A percentile compares a stretch with the other conserved stretches of the same genome.
Evolutionary conservation across 1,139 yeast genomes (phyloP).

Genomic region (Scheffersomyces quercinus): DNA sequence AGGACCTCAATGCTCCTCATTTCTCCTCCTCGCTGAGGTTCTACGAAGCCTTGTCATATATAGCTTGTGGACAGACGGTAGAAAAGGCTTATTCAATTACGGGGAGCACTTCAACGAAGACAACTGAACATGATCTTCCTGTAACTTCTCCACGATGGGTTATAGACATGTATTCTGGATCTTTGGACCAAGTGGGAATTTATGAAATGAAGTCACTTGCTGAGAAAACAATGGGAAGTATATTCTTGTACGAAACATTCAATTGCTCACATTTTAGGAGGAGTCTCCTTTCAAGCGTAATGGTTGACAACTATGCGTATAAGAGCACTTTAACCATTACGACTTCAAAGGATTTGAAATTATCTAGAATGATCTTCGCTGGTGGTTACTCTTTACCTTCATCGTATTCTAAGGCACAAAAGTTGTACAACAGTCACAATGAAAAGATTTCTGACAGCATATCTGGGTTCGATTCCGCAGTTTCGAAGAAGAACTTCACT

Average conservation of each 20-base stretch:
- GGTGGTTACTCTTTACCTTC: slow-evolving; percentile 37
- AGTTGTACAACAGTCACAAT: slow-evolving; percentile 22
- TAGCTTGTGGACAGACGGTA: slow-evolving; percentile 33
- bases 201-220: slow-evolving; percentile 40
- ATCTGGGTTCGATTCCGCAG: slow-evolving; percentile 32
- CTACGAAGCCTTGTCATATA: slow-evolving; percentile 28
- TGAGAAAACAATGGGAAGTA: slow-evolving; percentile 30
- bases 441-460: slow-evolving; percentile 37
- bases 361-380: slow-evolving; percentile 27
- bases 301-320: not conserved
- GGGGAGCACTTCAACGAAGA: slow-evolving; percentile 19
- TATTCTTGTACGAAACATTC: slow-evolving; percentile 29
- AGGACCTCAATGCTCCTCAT: slow-evolving; percentile 26
- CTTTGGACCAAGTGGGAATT: slow-evolving; percentile 43
- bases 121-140: slow-evolving; percentile 24
- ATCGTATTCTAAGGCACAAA: slow-evolving; percentile 25
- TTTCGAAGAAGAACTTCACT: slow-evolving; percentile 32
- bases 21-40: slow-evolving; percentile 26
- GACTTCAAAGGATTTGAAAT: slow-evolving; percentile 34
- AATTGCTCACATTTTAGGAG: slow-evolving; percentile 19
- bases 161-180: slow-evolving; percentile 33
- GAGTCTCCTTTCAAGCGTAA: slow-evolving; percentile 7
- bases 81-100: slow-evolving; percentile 20
- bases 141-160: slow-evolving; percentile 28
- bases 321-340: slow-evolving; percentile 22